phyloP scores from a whole-genome alignment of 768 basidiomycete genomes.

The Suillus americanus region DNA sequence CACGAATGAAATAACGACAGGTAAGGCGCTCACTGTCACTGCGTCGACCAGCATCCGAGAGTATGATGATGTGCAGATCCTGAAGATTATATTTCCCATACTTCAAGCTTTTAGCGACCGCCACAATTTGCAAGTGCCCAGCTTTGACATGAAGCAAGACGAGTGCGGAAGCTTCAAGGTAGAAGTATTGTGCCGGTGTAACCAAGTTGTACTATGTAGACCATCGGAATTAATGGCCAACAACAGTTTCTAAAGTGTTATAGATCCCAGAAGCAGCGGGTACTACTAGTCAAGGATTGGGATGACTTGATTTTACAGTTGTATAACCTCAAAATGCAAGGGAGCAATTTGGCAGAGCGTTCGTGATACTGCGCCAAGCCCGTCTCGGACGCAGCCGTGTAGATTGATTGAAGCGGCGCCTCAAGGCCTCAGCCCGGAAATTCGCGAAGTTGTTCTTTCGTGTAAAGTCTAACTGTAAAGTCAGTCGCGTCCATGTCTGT shows the following conservation, averaged over 20 bases:
- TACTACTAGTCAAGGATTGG: neutral
- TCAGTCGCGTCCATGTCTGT: slow-evolving; percentile 36
- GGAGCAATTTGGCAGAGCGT: no score
- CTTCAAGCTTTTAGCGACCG: neutral
- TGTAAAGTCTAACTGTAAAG: slow-evolving; percentile 11
- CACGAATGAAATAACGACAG: neutral
- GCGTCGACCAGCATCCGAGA: neutral
- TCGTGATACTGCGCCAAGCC: no score
- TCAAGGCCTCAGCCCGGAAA: slow-evolving; percentile 23
- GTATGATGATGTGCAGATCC: neutral
- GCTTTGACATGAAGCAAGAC: neutral
- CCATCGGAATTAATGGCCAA: neutral
- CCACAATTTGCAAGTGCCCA: neutral
- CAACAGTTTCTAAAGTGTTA: neutral
- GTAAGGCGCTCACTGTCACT: neutral
- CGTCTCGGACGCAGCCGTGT: neutral
- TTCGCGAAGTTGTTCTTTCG: slow-evolving; percentile 19
- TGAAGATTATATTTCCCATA: neutral
- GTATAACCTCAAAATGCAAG: neutral
- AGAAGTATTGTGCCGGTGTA: neutral
- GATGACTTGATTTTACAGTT: neutral
- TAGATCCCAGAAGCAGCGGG: neutral
- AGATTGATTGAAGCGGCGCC: slow-evolving; percentile 20
- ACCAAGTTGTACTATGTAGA: neutral
- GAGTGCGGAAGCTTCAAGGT: neutral